Evolutionary conservation across 352 stramenopile genomes (phyloP), one percentile per base, ranked within the genome.

Genomic region (Globisporangium recalcitrans): DNA sequence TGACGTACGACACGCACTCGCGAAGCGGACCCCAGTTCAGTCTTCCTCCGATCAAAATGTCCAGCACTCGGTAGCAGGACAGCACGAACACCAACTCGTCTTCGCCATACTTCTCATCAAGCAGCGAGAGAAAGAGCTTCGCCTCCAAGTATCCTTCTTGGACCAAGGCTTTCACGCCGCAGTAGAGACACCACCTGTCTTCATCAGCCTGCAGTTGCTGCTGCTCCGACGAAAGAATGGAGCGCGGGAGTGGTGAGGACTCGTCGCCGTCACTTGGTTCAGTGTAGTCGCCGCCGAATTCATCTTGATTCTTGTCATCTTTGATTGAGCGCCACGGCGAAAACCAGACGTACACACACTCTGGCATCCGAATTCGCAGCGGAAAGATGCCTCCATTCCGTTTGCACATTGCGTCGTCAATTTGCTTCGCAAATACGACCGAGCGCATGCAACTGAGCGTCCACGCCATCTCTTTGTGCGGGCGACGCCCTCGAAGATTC

Each of bases 271-370:
- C 16, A 0, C 27, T 32, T n/a, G 10, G 19, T 0, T 70, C 64
- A 2, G 27, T 36, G 3, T 58, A 54, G 8, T n/a, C 31, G 16
- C 21, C 14, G n/a, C 48, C 52, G 6, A 72, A 70, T 19, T 80
- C 76, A 16, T 78, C 70, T 3, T 75, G 70, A 0, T 69, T 58
- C 51, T 88, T 88, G 38, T 86, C 78, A 2, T 87, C 82, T 52
- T 91, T 72, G 13, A 86, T 66, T 0, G 76, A 75, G 0, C 69
- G 57, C 72, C 79, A 90, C 0, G 88, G 91, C 16, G 87, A 77
- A 62, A 98, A 98, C 90, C 88, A 98, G 0, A 89, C 71, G 52
- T 98, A 98, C 1, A 97, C 87, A 67, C 96, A 98, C 69, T 98
- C 90, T 2, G 93, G 91, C 76, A 98, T 97, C 10, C 88, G 81